Percentiles rank a stretch among this genome's conserved stretches.
Evolutionary conservation across 129 eudicot genomes (phyloP).

Genomic region (Lactuca saligna): DNA sequence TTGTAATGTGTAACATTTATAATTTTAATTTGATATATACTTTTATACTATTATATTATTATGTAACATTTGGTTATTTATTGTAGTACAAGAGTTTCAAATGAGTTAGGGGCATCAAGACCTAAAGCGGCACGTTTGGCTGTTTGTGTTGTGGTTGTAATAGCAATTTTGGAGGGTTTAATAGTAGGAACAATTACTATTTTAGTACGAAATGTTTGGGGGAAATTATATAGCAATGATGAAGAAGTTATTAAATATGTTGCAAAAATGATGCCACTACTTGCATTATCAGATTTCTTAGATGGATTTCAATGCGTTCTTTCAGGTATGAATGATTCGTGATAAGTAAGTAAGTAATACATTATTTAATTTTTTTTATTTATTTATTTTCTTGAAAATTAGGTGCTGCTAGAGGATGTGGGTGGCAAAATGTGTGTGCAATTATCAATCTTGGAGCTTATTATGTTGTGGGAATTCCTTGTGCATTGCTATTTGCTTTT

Average conservation of each 20-base stretch:
- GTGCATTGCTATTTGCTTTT: conserved; percentile 63
- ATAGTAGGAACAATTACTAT: conserved; percentile 48
- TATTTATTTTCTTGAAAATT: conserved; percentile 3
- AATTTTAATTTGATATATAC: too few relatives aligned
- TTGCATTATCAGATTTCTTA: conserved; percentile 63
- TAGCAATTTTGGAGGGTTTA: conserved; percentile 57
- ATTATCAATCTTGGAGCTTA: conserved; percentile 67
- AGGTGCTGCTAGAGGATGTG: conserved; percentile 92
- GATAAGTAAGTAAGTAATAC: not conserved
- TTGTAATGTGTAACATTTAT: conserved; percentile 32
- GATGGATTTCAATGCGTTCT: conserved; percentile 77
- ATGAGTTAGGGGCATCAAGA: conserved; percentile 64
- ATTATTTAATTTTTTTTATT: not conserved
- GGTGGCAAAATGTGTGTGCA: conserved; percentile 72
- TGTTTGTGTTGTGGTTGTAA: conserved; percentile 44
- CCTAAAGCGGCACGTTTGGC: conserved; percentile 62
- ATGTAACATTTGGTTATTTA: conserved; percentile 19
- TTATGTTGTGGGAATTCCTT: conserved; percentile 64
- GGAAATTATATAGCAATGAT: conserved; percentile 69
- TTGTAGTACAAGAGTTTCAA: conserved; percentile 70
- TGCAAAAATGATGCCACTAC: conserved; percentile 56
- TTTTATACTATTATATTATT: not conserved
- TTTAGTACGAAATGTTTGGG: conserved; percentile 64
- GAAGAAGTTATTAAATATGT: conserved; percentile 56
- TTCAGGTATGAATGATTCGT: conserved; percentile 38